A percentile compares a stretch with the other conserved stretches of the same genome.
Evolutionary conservation across 164 flowering plant genomes (phyloP).

Genomic region (Annona squamosa): DNA sequence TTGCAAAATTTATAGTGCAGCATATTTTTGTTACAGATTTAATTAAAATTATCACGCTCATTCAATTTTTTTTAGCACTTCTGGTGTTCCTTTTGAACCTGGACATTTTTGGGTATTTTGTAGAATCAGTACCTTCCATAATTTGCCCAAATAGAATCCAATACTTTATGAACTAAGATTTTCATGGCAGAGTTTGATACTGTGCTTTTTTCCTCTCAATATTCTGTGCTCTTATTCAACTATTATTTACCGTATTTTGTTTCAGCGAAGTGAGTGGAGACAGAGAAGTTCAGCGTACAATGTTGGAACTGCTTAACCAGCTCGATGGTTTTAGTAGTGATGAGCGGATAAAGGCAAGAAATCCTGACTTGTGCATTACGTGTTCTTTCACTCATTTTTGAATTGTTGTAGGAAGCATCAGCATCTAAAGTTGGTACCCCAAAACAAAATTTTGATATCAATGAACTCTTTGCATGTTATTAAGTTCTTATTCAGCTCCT

Average conservation of each 20-base stretch:
- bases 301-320: slow-evolving; percentile 92
- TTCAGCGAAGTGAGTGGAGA: slow-evolving; percentile 98
- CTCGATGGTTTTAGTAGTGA: slow-evolving; percentile 98
- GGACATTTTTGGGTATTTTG: not conserved
- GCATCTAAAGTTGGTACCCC: too few species aligned
- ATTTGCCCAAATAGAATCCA: not conserved
- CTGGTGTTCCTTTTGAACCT: not conserved
- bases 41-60: not conserved
- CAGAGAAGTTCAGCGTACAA: slow-evolving; percentile 90
- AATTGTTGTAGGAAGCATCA: too few species aligned
- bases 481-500: too few species aligned
- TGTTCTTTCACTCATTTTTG: not conserved
- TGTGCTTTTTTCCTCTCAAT: too few species aligned
- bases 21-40: not conserved
- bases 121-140: too few species aligned
- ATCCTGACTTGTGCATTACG: not conserved
- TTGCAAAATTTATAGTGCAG: not conserved
- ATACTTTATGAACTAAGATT: too few species aligned
- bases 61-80: not conserved
- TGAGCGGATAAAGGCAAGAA: slow-evolving; percentile 69
- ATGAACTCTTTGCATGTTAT: too few species aligned
- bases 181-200: too few species aligned
- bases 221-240: too few species aligned
- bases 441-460: too few species aligned
- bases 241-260: not conserved